Conservation (phyloP, 371 early-diverging fungal species). For the Mucor indicus region DNA sequence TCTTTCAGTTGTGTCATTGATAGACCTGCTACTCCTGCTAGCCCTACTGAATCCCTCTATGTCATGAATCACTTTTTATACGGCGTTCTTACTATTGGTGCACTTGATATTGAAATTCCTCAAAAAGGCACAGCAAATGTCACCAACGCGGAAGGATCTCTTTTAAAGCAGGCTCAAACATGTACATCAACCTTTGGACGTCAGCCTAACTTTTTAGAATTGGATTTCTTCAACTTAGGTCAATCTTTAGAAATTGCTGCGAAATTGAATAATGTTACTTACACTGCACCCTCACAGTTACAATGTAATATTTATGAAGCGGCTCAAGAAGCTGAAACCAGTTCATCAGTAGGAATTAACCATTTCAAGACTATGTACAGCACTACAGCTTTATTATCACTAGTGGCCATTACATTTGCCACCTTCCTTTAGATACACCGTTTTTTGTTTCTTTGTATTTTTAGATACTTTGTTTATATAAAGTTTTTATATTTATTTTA, state of each 20-base stretch:
- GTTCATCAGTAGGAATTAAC: no score
- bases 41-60: constrained; percentile 46
- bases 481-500: no score
- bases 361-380: no score
- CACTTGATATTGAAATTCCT: constrained; percentile 41
- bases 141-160: constrained; percentile 45
- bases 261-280: constrained; percentile 62
- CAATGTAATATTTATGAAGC: constrained; percentile 24
- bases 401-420: no score
- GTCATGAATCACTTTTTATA: constrained; percentile 62
- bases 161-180: constrained; percentile 39
- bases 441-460: no score
- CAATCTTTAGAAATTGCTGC: constrained; percentile 53
- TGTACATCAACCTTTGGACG: constrained; percentile 48
- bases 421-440: no score
- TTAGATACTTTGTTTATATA: no score
- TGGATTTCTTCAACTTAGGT: constrained; percentile 79
- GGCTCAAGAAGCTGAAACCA: no score
- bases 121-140: constrained; percentile 44
- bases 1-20: constrained; percentile 49
- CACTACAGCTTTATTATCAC: no score
- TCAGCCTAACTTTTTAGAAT: constrained; percentile 68
- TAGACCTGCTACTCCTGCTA: constrained; percentile 41
- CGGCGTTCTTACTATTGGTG: constrained; percentile 29
- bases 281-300: constrained; percentile 13